These are phyloP conservation scores for Ophiostoma sp. DNA, from an alignment of 2,329 filamentous ascomycete genomes.

Conservation along the genomic window DNA sequence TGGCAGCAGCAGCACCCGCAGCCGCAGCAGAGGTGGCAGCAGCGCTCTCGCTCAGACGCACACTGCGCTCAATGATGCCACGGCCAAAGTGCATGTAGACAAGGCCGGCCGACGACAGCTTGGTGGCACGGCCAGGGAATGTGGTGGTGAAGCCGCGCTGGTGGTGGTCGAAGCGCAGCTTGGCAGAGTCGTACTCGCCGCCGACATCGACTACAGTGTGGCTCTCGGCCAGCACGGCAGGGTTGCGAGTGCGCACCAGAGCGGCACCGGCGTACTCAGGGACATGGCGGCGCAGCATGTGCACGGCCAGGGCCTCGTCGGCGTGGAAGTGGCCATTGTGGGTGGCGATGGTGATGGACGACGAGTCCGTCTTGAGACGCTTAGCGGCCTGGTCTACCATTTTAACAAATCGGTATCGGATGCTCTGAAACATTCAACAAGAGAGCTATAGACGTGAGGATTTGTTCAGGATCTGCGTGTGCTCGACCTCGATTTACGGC, in stretches of 20 bases:
- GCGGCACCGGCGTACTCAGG: slow-evolving; percentile 69
- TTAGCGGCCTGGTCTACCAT: slow-evolving; percentile 70
- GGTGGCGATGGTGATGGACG: slow-evolving; percentile 70
- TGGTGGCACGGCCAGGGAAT: slow-evolving; percentile 78
- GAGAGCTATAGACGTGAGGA: background rate
- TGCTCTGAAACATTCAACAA: slow-evolving; percentile 36
- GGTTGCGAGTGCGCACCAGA: slow-evolving; percentile 84
- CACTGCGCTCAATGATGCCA: slow-evolving; percentile 67
- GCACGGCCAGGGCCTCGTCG: slow-evolving; percentile 93
- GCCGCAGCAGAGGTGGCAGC: slow-evolving; percentile 32
- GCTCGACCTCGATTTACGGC: background rate
- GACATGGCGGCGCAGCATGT: slow-evolving; percentile 79
- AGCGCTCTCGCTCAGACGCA: slow-evolving; percentile 40
- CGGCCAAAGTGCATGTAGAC: slow-evolving; percentile 95
- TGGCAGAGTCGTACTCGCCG: slow-evolving; percentile 75
- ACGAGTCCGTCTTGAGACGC: slow-evolving; percentile 68
- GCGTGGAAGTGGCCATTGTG: slow-evolving; percentile 99
- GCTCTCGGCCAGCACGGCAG: slow-evolving; percentile 69
- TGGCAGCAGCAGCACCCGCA: slow-evolving; percentile 34
- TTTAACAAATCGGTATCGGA: slow-evolving; percentile 35
- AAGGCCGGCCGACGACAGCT: slow-evolving; percentile 87
- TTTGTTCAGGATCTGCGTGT: background rate
- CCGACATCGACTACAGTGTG: slow-evolving; percentile 98
- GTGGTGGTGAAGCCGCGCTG: slow-evolving; percentile 83
- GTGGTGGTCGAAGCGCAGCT: slow-evolving; percentile 91